Conservation (phyloP, 345 rosid species). For the Eucalyptus virginea region DNA sequence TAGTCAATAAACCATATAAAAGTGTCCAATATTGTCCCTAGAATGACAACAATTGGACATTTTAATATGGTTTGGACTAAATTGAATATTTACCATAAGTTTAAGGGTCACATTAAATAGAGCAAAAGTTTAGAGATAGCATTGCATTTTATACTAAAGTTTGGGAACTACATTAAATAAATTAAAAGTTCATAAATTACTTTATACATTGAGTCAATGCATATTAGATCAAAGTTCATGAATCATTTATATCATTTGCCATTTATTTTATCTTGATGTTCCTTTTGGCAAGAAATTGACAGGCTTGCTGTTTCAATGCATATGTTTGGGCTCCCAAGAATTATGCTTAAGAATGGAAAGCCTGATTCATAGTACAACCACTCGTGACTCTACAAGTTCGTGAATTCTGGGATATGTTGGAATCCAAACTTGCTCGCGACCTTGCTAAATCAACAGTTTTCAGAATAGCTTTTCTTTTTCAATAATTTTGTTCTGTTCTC, state of each 20-base stretch:
- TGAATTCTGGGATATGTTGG: not conserved
- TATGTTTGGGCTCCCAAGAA: not conserved
- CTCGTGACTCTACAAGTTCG: not conserved
- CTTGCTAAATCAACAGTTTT: not conserved
- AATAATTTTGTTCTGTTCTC: rapidly evolving
- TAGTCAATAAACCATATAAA: too few species aligned
- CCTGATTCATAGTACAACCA: not conserved
- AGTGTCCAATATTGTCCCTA: too few species aligned
- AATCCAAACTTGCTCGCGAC: not conserved
- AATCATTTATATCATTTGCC: too few species aligned
- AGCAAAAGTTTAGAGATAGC: too few species aligned
- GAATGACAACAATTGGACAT: too few species aligned
- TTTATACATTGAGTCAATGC: rapidly evolving
- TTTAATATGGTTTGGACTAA: too few species aligned
- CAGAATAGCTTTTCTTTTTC: too few species aligned
- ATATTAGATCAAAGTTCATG: rapidly evolving
- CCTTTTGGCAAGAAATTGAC: not conserved
- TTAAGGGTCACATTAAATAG: too few species aligned
- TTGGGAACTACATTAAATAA: rapidly evolving
- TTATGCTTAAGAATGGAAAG: not conserved
- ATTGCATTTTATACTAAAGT: too few species aligned
- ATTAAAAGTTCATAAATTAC: too few species aligned
- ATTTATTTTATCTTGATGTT: rapidly evolving
- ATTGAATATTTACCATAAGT: too few species aligned
- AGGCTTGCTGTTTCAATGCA: rapidly evolving